These are phyloP conservation scores for Boletus tomentosulus DNA, from an alignment of 768 basidiomycete species.

Conservation along the genomic window DNA sequence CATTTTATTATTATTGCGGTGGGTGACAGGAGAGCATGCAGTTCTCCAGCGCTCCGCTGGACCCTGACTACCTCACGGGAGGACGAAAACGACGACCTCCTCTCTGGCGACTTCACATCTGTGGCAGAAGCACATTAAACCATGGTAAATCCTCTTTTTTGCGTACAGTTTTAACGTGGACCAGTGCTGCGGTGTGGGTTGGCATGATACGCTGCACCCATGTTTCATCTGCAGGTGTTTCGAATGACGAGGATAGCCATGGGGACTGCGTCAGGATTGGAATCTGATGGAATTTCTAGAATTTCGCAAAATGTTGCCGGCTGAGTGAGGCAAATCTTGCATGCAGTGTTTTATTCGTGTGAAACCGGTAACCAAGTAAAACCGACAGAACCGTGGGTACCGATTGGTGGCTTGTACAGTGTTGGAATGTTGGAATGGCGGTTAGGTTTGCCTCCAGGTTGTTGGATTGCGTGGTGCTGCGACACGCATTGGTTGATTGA, in stretches of 20 bases:
- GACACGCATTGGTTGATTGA: neutral
- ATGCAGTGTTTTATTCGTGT: neutral
- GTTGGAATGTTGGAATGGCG: neutral
- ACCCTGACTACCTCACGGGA: constrained; percentile 13
- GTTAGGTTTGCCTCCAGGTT: neutral
- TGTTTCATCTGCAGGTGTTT: neutral
- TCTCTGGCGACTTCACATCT: constrained; percentile 11
- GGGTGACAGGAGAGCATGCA: neutral
- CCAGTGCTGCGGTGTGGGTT: neutral
- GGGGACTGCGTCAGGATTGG: neutral
- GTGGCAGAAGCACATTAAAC: constrained; percentile 13
- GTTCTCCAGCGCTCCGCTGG: neutral
- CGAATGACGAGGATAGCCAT: neutral
- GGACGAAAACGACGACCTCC: neutral
- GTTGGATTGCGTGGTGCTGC: neutral
- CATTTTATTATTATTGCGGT: neutral
- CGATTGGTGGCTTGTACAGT: neutral
- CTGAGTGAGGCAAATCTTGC: no score
- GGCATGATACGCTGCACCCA: neutral
- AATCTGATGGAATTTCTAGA: neutral
- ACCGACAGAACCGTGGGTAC: neutral
- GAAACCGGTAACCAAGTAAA: neutral
- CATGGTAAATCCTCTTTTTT: constrained; percentile 4
- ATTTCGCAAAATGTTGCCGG: neutral
- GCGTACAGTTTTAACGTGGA: neutral